Conservation (phyloP, 495 filamentous ascomycete species). For the Hypoxylon fuscum region DNA sequence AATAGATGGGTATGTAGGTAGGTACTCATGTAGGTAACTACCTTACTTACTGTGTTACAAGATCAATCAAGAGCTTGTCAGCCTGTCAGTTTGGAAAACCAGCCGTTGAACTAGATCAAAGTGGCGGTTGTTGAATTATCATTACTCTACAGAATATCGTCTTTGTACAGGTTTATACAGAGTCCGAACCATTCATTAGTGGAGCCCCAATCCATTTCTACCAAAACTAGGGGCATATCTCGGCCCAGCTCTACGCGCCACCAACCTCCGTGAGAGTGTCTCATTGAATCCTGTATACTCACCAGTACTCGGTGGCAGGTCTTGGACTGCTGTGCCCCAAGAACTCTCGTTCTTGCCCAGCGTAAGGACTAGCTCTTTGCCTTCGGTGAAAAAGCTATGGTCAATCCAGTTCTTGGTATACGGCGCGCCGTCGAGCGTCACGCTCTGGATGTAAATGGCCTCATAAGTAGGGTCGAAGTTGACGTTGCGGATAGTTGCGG, state of each 20-base stretch:
- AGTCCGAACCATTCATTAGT: background rate
- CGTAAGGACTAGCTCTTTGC: conserved; percentile 72
- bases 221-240: conserved; percentile 33
- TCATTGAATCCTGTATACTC: conserved; percentile 47
- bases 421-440: conserved; percentile 69
- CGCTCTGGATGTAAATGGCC: conserved; percentile 74
- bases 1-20: no score
- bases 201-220: conserved; percentile 11
- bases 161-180: background rate
- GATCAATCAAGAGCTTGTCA: no score
- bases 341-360: conserved; percentile 70
- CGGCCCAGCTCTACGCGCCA: conserved; percentile 9
- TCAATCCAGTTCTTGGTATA: conserved; percentile 78
- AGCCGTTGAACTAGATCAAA: no score
- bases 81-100: no score
- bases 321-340: conserved; percentile 71
- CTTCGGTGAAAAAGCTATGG: conserved; percentile 78
- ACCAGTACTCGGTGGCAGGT: conserved; percentile 68
- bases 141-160: background rate
- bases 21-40: no score
- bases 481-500: conserved; percentile 65
- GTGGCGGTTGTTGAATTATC: no score
- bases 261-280: conserved; percentile 20
- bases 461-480: conserved; percentile 72
- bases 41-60: no score